Base-by-base conservation (phyloP, 116 monocot genomes). In the Phalaenopsis hybrid region DNA sequence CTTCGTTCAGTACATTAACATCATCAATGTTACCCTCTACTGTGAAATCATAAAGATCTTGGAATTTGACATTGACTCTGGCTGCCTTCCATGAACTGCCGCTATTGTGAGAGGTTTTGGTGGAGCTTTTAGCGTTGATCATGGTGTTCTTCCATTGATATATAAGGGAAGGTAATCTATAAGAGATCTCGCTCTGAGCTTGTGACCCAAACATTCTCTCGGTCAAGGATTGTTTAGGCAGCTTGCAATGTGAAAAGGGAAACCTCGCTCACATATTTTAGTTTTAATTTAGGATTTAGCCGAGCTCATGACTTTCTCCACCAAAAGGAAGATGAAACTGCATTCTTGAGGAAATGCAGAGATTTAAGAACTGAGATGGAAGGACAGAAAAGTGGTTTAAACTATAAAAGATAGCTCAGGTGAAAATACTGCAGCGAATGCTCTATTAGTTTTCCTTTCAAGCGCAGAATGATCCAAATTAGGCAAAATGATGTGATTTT, bases 1-100 rank as follows among this genome's bases (percentile, higher is more conserved):
- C 99, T 83, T 99, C 99, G 79, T 99, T 99, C 86, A 99, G 63
- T 18, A 95, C 91, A 89, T 99, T 99, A 46, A 93, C 95, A 85
- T 99, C 99, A 65, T 99, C 99, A 5, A 99, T 82, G 81, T 91
- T 92, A 45, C 95, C 95, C 76, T 99, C 99, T 1, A 92, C 95
- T 34, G 81, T 78, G 86, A 99, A 99, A 33, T 89, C 93, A 70
- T 99, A 99, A 23, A 95, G 77, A 85, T 99, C 99, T 68, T 99
- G 92, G 63, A 99, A 99, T 83, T 93, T 99, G 41, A 92, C 95
- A 33, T 68, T 10, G 79, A 85, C 87, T 80, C 82, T 87, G 28
- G 86, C 10, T 8, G 67, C 44, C 68, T 82, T 81, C 75, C 15
- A 70, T 16, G 57, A 61, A 63, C 74, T 75, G 25, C 44, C 28